Evolutionary conservation across 2,329 filamentous ascomycete genomes (phyloP), one percentile per base, ranked within the genome.

Genomic region (Scytalidium lignicola): DNA sequence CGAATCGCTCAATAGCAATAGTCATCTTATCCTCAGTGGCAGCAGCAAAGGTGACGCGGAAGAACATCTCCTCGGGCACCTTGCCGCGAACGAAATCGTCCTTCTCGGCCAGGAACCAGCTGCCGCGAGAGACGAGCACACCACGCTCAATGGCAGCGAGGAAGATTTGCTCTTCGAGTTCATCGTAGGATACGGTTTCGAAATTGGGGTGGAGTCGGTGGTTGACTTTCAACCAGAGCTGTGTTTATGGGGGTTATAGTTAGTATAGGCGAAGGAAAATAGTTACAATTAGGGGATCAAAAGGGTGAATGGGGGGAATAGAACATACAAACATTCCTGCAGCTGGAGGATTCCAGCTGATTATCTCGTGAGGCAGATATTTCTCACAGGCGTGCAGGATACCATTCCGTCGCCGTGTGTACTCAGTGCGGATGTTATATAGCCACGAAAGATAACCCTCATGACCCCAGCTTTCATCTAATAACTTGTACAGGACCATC

Each of bases 401-500:
- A 21, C 81, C 78, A 63, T 97, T 79, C 49, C 93, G 75, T 52
- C 92, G 81, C 56, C 74, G 73, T 1, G 91, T 93, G 65, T 99
- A 99, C 67, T 90, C 82, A 60, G 82, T 67, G 43, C 90, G 80
- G 60, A 97, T 72, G 64, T 89, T 79, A 64, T 93, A 87, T 55
- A 99, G 71, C 93, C 93, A 99, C 62, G 85, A 78, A 20, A 99
- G 69, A 64, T 95, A 99, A 1, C 91, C 91, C 40, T 81, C 77
- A 62, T 99, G 93, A 20, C 92, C 93, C 93, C 93, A 99, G 44
- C 85, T 83, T 68, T 96, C 90, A 56, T 99, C 93, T 2, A 99
- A 75, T 19, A 99, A 74, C 70, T 95, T 95, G 73, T 88, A 91
- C 48, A 97, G 71, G 8, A 92, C 74, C 19, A 93, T 74, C 70